Percentiles rank a stretch among this genome's conserved stretches.
Conservation (phyloP, 768 basidiomycete genomes). For the Rhizopogon sp. region DNA sequence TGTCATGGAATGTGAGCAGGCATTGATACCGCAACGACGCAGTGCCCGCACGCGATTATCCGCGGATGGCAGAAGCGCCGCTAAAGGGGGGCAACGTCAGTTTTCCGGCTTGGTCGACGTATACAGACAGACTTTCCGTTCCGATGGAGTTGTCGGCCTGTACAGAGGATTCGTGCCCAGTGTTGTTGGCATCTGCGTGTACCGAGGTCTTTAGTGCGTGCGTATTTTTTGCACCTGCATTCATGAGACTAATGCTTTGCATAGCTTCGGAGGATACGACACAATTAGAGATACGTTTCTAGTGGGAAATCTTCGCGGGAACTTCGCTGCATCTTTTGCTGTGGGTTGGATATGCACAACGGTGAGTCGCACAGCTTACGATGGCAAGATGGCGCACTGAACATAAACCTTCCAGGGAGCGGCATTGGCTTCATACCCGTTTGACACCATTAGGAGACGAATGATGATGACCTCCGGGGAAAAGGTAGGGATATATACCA, state of each 20-base stretch:
- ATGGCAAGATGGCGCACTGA: not conserved
- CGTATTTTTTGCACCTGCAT: not conserved
- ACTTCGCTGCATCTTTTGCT: slow-evolving; percentile 36
- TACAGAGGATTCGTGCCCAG: slow-evolving; percentile 40
- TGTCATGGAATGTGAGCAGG: not conserved
- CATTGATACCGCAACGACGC: not conserved
- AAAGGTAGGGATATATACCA: slow-evolving; percentile 12
- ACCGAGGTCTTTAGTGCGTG: slow-evolving; percentile 39
- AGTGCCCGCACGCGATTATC: slow-evolving; percentile 39
- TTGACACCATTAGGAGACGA: slow-evolving; percentile 40
- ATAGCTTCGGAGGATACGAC: slow-evolving; percentile 41
- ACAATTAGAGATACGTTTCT: slow-evolving; percentile 34
- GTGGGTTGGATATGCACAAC: slow-evolving; percentile 39
- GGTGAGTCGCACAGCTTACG: slow-evolving; percentile 12
- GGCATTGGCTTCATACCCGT: slow-evolving; percentile 34
- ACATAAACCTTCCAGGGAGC: slow-evolving; percentile 22
- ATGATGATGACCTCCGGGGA: slow-evolving; percentile 47
- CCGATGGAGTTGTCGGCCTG: slow-evolving; percentile 36
- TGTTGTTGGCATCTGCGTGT: slow-evolving; percentile 37
- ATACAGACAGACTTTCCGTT: slow-evolving; percentile 36
- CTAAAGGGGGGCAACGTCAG: slow-evolving; percentile 35
- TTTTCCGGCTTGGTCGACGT: slow-evolving; percentile 38
- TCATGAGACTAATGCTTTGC: not conserved
- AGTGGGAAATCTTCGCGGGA: slow-evolving; percentile 32
- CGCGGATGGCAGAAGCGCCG: slow-evolving; percentile 32